Conservation (phyloP, 2,329 filamentous ascomycete species). For the Alternaria triticina region DNA sequence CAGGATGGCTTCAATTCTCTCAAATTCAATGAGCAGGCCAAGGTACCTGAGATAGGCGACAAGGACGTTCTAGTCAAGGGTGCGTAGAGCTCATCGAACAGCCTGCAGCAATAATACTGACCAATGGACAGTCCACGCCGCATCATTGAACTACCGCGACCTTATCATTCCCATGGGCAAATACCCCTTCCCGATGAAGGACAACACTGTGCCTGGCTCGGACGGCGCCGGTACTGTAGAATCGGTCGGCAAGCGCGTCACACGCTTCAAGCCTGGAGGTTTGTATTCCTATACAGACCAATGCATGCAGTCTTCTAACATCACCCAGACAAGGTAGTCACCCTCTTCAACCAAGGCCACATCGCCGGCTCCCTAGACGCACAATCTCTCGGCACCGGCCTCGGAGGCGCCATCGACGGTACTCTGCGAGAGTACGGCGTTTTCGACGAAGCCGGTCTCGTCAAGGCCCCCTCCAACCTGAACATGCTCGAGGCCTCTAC, state of each 20-base stretch:
- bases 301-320: conserved; percentile 3
- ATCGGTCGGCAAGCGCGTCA: conserved; percentile 62
- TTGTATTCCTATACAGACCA: neutral
- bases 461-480: conserved; percentile 65
- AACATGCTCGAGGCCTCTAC: conserved; percentile 56
- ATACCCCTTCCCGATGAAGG: conserved; percentile 53
- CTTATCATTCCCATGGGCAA: conserved; percentile 56
- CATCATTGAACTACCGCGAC: conserved; percentile 59
- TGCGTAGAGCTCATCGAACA: conserved; percentile 23
- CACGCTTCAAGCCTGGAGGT: conserved; percentile 60
- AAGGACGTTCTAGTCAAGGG: conserved; percentile 74
- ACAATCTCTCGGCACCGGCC: conserved; percentile 57
- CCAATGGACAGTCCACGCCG: conserved; percentile 50
- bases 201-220: conserved; percentile 54
- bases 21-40: conserved; percentile 58
- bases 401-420: conserved; percentile 73
- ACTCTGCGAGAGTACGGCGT: conserved; percentile 70
- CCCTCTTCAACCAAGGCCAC: conserved; percentile 68
- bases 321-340: conserved; percentile 60
- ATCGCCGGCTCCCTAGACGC: conserved; percentile 57
- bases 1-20: conserved; percentile 67
- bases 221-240: conserved; percentile 62
- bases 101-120: conserved; percentile 7
- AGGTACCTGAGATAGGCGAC: conserved; percentile 69
- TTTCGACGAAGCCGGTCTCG: conserved; percentile 71